Evolutionary conservation across 2,329 filamentous ascomycete genomes (phyloP).

Genomic region (Amauroascus verrucosus): DNA sequence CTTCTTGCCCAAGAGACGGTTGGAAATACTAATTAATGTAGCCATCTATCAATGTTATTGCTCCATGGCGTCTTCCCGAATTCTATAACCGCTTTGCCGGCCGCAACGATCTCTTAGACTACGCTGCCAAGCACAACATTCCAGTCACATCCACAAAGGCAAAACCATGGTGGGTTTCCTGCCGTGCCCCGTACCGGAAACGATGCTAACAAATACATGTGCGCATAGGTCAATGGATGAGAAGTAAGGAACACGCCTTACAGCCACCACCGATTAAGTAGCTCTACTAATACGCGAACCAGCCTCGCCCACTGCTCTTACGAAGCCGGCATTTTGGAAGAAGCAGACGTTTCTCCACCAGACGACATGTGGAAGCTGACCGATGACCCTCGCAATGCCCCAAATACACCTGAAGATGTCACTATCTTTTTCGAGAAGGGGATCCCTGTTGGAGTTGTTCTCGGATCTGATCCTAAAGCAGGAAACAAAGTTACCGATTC

Average conservation of each 20-base stretch:
- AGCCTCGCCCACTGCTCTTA: constrained; percentile 58
- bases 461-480: constrained; percentile 11
- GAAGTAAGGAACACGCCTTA: constrained; percentile 12
- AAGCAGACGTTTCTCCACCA: constrained; percentile 54
- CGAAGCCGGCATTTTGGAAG: constrained; percentile 56
- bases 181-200: background rate
- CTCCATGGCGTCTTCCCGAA: constrained; percentile 40
- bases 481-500: constrained; percentile 14
- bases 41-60: constrained; percentile 41
- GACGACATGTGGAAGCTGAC: constrained; percentile 71
- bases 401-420: constrained; percentile 19
- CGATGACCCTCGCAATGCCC: constrained; percentile 25
- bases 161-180: constrained; percentile 58
- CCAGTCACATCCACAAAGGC: constrained; percentile 41
- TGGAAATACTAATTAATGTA: constrained; percentile 14
- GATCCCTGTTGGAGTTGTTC: constrained; percentile 17
- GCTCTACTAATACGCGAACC: constrained; percentile 6
- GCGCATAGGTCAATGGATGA: constrained; percentile 22
- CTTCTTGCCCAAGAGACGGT: background rate
- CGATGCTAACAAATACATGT: constrained; percentile 10
- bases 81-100: constrained; percentile 42
- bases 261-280: background rate
- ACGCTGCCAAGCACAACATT: constrained; percentile 38
- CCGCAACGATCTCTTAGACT: constrained; percentile 41
- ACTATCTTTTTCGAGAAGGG: constrained; percentile 21